phyloP scores from a whole-genome alignment of 345 rosid species.

The Boechera retrofracta region DNA sequence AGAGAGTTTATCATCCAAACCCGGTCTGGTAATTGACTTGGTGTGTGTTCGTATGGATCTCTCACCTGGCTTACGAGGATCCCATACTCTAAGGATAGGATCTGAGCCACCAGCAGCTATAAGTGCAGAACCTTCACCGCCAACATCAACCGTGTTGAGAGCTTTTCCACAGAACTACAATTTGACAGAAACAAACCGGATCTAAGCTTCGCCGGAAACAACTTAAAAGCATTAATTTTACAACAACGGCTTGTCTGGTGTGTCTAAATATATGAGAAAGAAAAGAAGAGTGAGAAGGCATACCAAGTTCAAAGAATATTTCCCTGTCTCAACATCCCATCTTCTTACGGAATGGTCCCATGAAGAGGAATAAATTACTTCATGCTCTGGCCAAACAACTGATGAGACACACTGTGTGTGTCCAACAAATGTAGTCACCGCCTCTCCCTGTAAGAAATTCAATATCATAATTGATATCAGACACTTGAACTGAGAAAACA shows the following conservation, averaged over 20 bases:
- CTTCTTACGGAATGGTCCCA: slow-evolving; percentile 93
- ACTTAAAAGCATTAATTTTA: neutral
- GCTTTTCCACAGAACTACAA: slow-evolving; percentile 85
- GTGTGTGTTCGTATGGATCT: slow-evolving; percentile 20
- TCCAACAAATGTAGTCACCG: slow-evolving; percentile 78
- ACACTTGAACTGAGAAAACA: slow-evolving; percentile 16
- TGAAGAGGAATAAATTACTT: slow-evolving; percentile 79
- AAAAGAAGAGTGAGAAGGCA: slow-evolving; percentile 40
- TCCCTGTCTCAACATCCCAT: slow-evolving; percentile 93
- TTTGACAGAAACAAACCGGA: slow-evolving; percentile 4
- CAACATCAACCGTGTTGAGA: slow-evolving; percentile 79
- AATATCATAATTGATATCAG: neutral
- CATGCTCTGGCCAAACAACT: slow-evolving; percentile 81
- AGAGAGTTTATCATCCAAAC: slow-evolving; percentile 9
- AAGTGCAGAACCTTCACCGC: slow-evolving; percentile 93
- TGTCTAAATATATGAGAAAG: neutral
- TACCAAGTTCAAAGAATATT: slow-evolving; percentile 72
- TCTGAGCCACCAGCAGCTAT: slow-evolving; percentile 94
- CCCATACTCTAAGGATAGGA: slow-evolving; percentile 92
- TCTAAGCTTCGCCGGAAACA: neutral
- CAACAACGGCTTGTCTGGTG: neutral
- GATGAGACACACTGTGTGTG: slow-evolving; percentile 89
- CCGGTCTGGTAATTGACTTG: slow-evolving; percentile 7
- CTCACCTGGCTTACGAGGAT: slow-evolving; percentile 96
- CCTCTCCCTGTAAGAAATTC: slow-evolving; percentile 64